Conservation (phyloP, 352 stramenopile genomes). For the Blastocystis sp. region DNA sequence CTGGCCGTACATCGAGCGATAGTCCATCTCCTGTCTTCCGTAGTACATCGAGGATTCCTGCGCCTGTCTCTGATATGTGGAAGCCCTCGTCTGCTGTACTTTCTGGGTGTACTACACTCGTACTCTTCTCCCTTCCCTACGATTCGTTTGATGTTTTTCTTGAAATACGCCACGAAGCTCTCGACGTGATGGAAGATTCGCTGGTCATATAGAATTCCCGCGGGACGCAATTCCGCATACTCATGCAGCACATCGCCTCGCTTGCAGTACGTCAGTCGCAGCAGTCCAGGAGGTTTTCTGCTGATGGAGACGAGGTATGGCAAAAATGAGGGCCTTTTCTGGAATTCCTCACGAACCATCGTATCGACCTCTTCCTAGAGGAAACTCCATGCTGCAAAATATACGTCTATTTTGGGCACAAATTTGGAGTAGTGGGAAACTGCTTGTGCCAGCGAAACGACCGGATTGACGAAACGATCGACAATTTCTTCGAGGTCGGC, state of each 20-base stretch:
- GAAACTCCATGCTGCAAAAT: not conserved
- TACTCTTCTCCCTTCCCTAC: not conserved
- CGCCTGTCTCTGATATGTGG: not conserved
- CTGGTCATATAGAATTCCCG: constrained; percentile 39
- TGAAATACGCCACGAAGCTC: constrained; percentile 47
- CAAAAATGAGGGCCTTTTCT: not conserved
- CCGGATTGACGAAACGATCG: not conserved
- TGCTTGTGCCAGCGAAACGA: not conserved
- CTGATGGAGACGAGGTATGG: constrained; percentile 28
- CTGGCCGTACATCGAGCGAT: not conserved
- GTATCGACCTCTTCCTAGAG: constrained; percentile 17
- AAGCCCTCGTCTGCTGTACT: not conserved
- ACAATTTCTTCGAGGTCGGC: constrained; percentile 45
- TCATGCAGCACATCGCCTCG: not conserved
- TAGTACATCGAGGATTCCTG: not conserved
- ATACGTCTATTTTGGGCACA: not conserved
- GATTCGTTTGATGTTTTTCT: constrained; percentile 16
- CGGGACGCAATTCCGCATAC: constrained; percentile 34
- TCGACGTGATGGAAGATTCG: constrained; percentile 12
- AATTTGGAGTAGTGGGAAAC: not conserved
- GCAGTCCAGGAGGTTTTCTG: not conserved
- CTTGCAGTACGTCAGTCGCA: constrained; percentile 15
- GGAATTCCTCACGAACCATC: not conserved
- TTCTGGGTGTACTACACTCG: not conserved
- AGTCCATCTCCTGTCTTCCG: not conserved